Conservation (phyloP, 2,329 filamentous ascomycete species). For the Curvularia sp. region DNA sequence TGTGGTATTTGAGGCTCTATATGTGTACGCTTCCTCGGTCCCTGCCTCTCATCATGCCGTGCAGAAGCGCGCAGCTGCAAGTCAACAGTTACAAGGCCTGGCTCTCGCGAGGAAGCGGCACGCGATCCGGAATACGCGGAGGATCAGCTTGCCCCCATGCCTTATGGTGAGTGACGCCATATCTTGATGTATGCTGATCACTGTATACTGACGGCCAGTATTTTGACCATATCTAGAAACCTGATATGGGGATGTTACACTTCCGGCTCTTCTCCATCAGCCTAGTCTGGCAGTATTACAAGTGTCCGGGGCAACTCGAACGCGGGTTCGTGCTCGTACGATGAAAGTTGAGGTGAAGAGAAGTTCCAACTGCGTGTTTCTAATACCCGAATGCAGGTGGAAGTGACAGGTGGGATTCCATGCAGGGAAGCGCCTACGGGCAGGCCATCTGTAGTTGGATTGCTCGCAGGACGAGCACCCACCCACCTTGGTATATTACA, state of each 20-base stretch:
- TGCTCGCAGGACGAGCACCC: constrained; percentile 40
- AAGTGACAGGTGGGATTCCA: constrained; percentile 17
- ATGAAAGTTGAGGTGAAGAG: not conserved
- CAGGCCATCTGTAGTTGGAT: constrained; percentile 32
- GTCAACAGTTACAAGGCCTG: constrained; percentile 28
- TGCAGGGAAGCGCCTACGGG: constrained; percentile 33
- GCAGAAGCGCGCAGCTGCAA: constrained; percentile 29
- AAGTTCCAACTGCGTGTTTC: constrained; percentile 8
- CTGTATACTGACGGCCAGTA: constrained; percentile 18
- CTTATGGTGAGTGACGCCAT: constrained; percentile 40
- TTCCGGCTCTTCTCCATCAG: not conserved
- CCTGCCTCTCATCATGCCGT: constrained; percentile 23
- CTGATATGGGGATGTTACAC: constrained; percentile 6
- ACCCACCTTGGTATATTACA: constrained; percentile 31
- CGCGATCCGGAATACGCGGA: constrained; percentile 41
- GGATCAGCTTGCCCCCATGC: constrained; percentile 33
- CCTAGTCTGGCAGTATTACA: not conserved
- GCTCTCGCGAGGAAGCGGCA: constrained; percentile 45
- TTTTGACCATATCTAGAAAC: constrained; percentile 4
- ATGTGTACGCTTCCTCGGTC: constrained; percentile 16
- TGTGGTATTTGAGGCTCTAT: constrained; percentile 20
- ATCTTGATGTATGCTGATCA: constrained; percentile 19
- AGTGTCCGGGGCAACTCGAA: too few relatives aligned
- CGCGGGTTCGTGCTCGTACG: not conserved
- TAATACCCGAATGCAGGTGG: constrained; percentile 18